A percentile compares a stretch with the other conserved stretches of the same genome.
phyloP scores from a whole-genome alignment of 2,329 filamentous ascomycete species.

The Xylariaceae sp. region DNA sequence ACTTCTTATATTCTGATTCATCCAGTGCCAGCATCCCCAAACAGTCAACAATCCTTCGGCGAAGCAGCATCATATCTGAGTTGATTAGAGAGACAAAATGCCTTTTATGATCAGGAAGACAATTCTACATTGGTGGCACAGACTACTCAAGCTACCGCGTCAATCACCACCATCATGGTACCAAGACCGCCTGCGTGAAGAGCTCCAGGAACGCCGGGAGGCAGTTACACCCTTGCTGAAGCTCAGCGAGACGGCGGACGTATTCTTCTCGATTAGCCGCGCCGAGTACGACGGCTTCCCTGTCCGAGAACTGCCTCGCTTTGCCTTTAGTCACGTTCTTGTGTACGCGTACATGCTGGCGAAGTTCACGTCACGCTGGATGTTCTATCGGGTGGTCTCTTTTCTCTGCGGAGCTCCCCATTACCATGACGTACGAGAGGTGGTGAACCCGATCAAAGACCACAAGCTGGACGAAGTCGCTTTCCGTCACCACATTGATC shows the following conservation, averaged over 20 bases:
- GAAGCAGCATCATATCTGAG: no score
- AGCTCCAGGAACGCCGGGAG: slow-evolving; percentile 40
- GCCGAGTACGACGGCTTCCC: slow-evolving; percentile 43
- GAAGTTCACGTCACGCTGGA: slow-evolving; percentile 48
- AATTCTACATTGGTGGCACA: slow-evolving; percentile 20
- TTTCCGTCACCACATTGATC: slow-evolving; percentile 42
- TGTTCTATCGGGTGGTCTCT: slow-evolving; percentile 44
- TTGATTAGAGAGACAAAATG: no score
- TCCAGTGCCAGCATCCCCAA: no score
- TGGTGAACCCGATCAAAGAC: slow-evolving; percentile 48
- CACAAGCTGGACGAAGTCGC: slow-evolving; percentile 41
- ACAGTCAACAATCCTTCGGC: no score
- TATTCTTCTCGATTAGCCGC: slow-evolving; percentile 46
- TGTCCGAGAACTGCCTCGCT: slow-evolving; percentile 33
- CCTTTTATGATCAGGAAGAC: no score
- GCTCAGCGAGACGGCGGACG: slow-evolving; percentile 49
- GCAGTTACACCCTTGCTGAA: slow-evolving; percentile 36
- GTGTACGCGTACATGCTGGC: slow-evolving; percentile 46
- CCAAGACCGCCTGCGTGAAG: slow-evolving; percentile 42
- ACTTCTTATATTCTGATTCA: no score
- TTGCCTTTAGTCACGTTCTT: slow-evolving; percentile 25
- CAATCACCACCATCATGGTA: slow-evolving; percentile 44
- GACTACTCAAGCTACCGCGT: slow-evolving; percentile 31
- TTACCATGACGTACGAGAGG: slow-evolving; percentile 40
- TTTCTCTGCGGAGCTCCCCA: slow-evolving; percentile 33